These are phyloP conservation scores for Rhytidiadelphus loreus DNA, from an alignment of 225 moss, liverwort and hornwort species.

Conservation along the genomic window DNA sequence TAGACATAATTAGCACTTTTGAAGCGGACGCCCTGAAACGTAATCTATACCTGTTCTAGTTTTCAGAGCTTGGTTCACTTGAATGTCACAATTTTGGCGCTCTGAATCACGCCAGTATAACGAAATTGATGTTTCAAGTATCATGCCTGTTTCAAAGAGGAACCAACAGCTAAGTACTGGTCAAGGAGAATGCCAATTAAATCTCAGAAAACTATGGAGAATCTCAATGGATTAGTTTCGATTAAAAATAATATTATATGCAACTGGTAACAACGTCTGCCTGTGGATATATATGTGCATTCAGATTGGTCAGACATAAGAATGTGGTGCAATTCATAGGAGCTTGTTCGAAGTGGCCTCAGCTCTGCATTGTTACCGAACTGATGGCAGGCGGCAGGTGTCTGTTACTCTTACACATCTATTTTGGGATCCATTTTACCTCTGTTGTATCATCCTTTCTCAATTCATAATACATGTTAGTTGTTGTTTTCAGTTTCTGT, in stretches of 20 bases:
- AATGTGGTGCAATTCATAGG: conserved; percentile 92
- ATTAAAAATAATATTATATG: background rate
- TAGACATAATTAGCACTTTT: background rate
- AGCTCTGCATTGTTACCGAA: conserved; percentile 86
- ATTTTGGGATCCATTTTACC: background rate
- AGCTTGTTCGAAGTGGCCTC: conserved; percentile 88
- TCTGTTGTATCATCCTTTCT: background rate
- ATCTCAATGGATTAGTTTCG: background rate
- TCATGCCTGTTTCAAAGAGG: background rate
- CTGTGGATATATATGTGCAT: background rate
- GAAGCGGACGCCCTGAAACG: background rate
- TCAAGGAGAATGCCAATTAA: background rate
- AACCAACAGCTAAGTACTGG: background rate
- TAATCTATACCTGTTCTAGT: background rate
- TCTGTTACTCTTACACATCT: background rate
- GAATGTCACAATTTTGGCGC: background rate
- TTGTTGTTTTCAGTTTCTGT: background rate
- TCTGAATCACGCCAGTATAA: background rate
- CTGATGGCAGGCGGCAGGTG: conserved; percentile 95
- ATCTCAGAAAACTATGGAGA: background rate
- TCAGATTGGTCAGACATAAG: conserved; percentile 91
- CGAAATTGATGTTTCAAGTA: background rate
- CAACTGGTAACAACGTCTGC: background rate
- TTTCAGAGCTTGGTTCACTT: background rate
- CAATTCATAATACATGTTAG: too few species aligned